phyloP scores from a whole-genome alignment of 1,284 basidiomycete genomes.

The Naganishia albida region DNA sequence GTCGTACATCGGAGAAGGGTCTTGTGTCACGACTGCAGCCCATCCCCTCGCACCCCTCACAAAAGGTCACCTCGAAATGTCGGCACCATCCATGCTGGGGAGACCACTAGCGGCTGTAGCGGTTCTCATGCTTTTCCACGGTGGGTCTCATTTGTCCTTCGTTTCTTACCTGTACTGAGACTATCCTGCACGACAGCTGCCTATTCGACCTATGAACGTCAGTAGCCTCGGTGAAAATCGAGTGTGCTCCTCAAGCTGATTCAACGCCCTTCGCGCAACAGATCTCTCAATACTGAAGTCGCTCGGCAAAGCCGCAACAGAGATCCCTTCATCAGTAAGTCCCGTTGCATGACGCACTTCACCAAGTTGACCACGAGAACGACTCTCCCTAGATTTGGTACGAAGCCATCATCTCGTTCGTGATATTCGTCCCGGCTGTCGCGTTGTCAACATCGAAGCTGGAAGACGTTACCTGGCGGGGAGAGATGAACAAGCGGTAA shows the following conservation, averaged over 20 bases:
- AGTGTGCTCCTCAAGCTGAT: background rate
- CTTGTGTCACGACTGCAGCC: background rate
- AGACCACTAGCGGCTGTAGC: conserved; percentile 41
- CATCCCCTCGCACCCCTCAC: background rate
- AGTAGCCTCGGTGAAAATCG: conserved; percentile 19
- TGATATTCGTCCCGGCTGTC: conserved; percentile 48
- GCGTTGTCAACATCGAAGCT: conserved; percentile 41
- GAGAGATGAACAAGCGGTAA: conserved; percentile 49
- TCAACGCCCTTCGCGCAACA: conserved; percentile 25
- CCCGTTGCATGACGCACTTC: background rate
- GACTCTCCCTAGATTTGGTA: conserved; percentile 44
- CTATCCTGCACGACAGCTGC: conserved; percentile 41
- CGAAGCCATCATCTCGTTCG: conserved; percentile 47
- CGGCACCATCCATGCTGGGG: conserved; percentile 30
- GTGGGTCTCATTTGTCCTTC: conserved; percentile 34
- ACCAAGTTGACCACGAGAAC: background rate
- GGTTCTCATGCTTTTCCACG: conserved; percentile 43
- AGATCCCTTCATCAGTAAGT: conserved; percentile 48
- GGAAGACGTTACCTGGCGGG: conserved; percentile 52
- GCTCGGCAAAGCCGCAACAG: conserved; percentile 39
- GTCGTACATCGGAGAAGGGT: no score
- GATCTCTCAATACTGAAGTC: conserved; percentile 53
- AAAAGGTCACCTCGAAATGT: background rate
- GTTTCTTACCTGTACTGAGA: background rate
- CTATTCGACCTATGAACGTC: conserved; percentile 53